These are phyloP conservation scores for Malassezia equina DNA, from an alignment of 1,284 basidiomycete species.

Conservation along the genomic window DNA sequence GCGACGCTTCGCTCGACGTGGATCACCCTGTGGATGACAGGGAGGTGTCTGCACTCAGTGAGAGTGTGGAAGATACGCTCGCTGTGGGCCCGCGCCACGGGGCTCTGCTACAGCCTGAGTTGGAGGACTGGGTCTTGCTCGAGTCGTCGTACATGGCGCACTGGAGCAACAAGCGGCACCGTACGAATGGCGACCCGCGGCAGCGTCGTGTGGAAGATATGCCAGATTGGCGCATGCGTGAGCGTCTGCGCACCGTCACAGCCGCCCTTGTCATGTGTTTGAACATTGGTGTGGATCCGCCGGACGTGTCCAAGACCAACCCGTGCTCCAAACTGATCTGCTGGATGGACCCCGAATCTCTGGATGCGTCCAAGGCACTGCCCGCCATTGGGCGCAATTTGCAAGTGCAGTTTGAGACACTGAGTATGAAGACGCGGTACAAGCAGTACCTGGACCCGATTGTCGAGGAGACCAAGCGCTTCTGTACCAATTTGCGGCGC, in stretches of 20 bases:
- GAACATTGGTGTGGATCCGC: conserved; percentile 95
- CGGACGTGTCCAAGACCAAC: conserved; percentile 91
- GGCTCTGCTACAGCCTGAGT: conserved; percentile 36
- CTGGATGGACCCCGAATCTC: conserved; percentile 87
- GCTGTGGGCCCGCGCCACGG: conserved; percentile 33
- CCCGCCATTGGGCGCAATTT: conserved; percentile 74
- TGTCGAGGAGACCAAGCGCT: conserved; percentile 83
- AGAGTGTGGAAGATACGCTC: neutral
- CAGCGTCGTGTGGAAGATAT: conserved; percentile 58
- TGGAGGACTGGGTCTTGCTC: conserved; percentile 42
- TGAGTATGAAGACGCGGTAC: conserved; percentile 60
- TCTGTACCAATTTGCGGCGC: conserved; percentile 73
- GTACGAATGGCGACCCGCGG: conserved; percentile 73
- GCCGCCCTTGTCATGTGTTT: conserved; percentile 89
- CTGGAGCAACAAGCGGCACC: conserved; percentile 60
- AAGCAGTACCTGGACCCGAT: conserved; percentile 75
- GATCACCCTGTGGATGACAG: neutral
- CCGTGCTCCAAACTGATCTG: conserved; percentile 91
- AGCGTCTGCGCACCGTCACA: conserved; percentile 71
- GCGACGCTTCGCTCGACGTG: neutral
- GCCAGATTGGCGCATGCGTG: conserved; percentile 64
- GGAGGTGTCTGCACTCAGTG: neutral
- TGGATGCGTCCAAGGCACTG: conserved; percentile 54
- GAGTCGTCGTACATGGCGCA: conserved; percentile 42
- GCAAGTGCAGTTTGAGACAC: conserved; percentile 88